Evolutionary conservation across 2,329 filamentous ascomycete genomes (phyloP), one percentile per base, ranked within the genome.

Genomic region (Verticillium longisporum): DNA sequence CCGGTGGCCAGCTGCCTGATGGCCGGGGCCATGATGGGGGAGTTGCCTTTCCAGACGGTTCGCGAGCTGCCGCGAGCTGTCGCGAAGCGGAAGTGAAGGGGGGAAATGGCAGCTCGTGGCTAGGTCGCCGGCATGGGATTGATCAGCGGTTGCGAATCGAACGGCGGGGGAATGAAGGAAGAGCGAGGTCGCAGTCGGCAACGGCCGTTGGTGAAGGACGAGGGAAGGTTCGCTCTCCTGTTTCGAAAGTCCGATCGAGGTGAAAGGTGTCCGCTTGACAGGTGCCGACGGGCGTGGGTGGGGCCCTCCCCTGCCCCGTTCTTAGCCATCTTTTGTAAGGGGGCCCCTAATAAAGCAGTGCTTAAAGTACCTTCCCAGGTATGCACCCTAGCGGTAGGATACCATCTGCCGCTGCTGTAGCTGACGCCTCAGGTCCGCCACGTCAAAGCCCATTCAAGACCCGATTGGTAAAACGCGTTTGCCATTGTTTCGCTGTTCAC

Each of bases 1-100:
- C 58, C 58, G 3, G 34, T 50, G 33, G 58, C 58, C 60, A 71
- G 64, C 55, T 61, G 65, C 61, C 55, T 67, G 64, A 69, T 68
- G 63, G 63, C 61, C 55, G 68, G 64, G 56, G 64, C 64, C 64
- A 65, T 65, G 61, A 59, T 59, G 59, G 58, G 59, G 58, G 63
- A 45, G 59, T 62, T 58, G 63, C 63, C 62, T 64, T 60, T 18
- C 37, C 34, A 50, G 57, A 54, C 57, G 57, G 54, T 34, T 60
- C 60, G 62, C 38, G 57, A 58, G 63, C 63, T 50, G 18, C 41
- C 18, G 41, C 38, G 57, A 58, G 63, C 63, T 26, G 18, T 18
- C 18, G 41, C n/a, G 55, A 62, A 34, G 37, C 36, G 32, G 26
- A 14, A 18, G 21, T 21, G 26, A 41, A 57, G n/a, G 26, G 56